These are phyloP conservation scores for Xanthoconium purpureum DNA, from an alignment of 768 basidiomycete genomes.

Conservation along the genomic window DNA sequence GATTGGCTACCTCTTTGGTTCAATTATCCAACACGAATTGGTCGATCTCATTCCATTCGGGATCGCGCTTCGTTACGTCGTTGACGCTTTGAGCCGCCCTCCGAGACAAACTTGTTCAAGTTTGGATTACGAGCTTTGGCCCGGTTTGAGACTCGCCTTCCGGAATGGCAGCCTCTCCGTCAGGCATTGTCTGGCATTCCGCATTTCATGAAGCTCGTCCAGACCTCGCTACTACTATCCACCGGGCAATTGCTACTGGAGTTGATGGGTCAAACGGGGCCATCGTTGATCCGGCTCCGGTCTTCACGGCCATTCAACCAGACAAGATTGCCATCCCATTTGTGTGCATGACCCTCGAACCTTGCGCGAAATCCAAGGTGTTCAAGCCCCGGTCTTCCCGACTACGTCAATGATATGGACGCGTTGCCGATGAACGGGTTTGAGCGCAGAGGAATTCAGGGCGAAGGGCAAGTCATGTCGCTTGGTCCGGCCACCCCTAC, in stretches of 20 bases:
- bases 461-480: slow-evolving; percentile 62
- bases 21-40: no score
- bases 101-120: slow-evolving; percentile 89
- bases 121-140: slow-evolving; percentile 91
- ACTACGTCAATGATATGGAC: slow-evolving; percentile 79
- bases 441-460: slow-evolving; percentile 46
- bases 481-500: slow-evolving; percentile 58
- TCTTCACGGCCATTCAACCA: no score
- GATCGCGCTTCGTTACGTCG: slow-evolving; percentile 94
- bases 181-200: slow-evolving; percentile 85
- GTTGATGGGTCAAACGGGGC: slow-evolving; percentile 45
- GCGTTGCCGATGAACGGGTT: slow-evolving; percentile 74
- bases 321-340: slow-evolving; percentile 74
- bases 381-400: slow-evolving; percentile 84
- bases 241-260: slow-evolving; percentile 60
- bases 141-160: slow-evolving; percentile 80
- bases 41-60: slow-evolving; percentile 41
- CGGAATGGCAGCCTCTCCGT: slow-evolving; percentile 92
- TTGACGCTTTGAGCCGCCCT: slow-evolving; percentile 88
- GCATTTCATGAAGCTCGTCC: slow-evolving; percentile 80
- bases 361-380: slow-evolving; percentile 83
- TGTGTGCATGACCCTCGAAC: slow-evolving; percentile 94
- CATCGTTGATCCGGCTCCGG: background rate
- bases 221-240: slow-evolving; percentile 69
- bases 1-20: slow-evolving; percentile 56